Percentiles rank a stretch among this genome's conserved stretches.
These are phyloP conservation scores for Ormosia emarginata DNA, from an alignment of 306 rosid species.

Conservation along the genomic window DNA sequence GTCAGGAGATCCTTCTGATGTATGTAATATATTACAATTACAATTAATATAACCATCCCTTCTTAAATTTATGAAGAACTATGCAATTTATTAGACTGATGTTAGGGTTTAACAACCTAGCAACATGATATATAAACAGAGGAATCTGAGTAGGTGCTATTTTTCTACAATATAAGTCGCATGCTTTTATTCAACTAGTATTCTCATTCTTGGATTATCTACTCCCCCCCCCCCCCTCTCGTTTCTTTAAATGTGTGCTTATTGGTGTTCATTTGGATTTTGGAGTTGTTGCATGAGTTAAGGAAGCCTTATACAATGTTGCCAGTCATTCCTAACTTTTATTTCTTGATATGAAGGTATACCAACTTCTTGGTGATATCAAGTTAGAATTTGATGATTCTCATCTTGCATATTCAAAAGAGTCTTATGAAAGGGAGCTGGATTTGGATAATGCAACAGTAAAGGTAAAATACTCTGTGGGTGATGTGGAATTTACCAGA, in stretches of 20 bases:
- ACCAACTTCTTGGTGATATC: constrained; percentile 83
- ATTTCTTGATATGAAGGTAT: constrained; percentile 52
- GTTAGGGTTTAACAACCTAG: not conserved
- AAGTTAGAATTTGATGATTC: constrained; percentile 73
- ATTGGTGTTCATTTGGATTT: not conserved
- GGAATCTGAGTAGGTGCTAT: not conserved
- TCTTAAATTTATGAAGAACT: not conserved
- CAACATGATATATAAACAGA: not conserved
- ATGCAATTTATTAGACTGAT: not conserved
- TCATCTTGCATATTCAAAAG: constrained; percentile 57
- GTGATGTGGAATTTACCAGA: constrained; percentile 69
- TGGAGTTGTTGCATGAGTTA: not conserved
- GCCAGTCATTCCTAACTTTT: constrained; percentile 7
- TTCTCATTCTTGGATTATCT: not conserved
- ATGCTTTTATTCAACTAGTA: not conserved
- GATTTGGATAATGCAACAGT: constrained; percentile 81
- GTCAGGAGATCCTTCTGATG: constrained; percentile 65
- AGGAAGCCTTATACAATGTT: not conserved
- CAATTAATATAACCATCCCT: constrained; percentile 4
- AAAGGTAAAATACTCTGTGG: constrained; percentile 63
- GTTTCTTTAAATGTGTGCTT: not conserved
- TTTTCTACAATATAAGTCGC: not conserved
- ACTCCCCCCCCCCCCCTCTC: not conserved
- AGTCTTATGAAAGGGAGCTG: constrained; percentile 66
- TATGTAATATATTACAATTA: constrained; percentile 30